Conservation (phyloP, 2,329 filamentous ascomycete genomes). For the Macrophomina pseudophaseolina region DNA sequence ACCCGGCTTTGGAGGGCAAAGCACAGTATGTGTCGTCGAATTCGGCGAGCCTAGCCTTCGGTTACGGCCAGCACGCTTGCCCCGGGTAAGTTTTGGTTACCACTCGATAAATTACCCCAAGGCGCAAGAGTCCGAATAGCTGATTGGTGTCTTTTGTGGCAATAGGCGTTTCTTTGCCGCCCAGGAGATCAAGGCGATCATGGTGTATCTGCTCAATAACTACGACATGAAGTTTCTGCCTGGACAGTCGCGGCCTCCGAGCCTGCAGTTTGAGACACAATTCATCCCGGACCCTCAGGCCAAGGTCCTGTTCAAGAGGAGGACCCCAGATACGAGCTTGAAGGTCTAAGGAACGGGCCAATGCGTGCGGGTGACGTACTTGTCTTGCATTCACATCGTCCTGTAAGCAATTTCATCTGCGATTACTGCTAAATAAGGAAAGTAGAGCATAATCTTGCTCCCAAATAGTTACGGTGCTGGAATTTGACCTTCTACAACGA, state of each 20-base stretch:
- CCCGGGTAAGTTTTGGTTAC: constrained; percentile 37
- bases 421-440: no score
- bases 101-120: no score
- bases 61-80: constrained; percentile 40
- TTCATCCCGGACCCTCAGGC: not conserved
- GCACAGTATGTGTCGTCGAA: constrained; percentile 38
- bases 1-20: constrained; percentile 28
- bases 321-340: no score
- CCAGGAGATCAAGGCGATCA: constrained; percentile 42
- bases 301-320: not conserved
- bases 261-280: constrained; percentile 5
- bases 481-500: no score
- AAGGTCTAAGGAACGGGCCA: no score
- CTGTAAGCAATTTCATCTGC: no score
- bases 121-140: no score
- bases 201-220: constrained; percentile 35
- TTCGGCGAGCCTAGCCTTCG: constrained; percentile 33
- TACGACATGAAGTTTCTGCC: constrained; percentile 36
- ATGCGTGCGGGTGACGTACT: no score
- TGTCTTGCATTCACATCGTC: no score
- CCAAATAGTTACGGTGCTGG: no score
- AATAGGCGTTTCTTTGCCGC: constrained; percentile 38
- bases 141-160: constrained; percentile 26
- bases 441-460: no score
- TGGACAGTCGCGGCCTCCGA: not conserved